Evolutionary conservation across 2,329 filamentous ascomycete species (phyloP), one percentile per base, ranked within the genome.

Genomic region (Arthrobotrys conoides): DNA sequence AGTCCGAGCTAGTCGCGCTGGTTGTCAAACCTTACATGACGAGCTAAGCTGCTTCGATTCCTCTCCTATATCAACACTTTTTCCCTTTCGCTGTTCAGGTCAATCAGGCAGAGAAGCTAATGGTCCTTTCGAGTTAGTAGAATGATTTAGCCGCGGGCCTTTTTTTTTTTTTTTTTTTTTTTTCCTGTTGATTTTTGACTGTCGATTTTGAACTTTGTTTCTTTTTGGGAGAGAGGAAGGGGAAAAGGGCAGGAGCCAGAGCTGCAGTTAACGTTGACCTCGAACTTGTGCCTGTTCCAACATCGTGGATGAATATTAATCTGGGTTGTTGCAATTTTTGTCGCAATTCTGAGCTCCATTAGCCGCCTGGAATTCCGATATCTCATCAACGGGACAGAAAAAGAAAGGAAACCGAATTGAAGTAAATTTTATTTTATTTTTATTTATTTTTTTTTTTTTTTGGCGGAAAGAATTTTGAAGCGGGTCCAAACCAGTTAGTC

Each of bases 11-110:
- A 78, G 68, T 72, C 63, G 75, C 75, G 64, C 61, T 71, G 30
- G 61, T 64, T 71, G 75, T 55, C 75, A 78, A 78, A 78, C 75
- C 68, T 46, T 78, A 78, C 75, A 78, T 78, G 68, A 72, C 61
- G 67, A 59, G 68, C 68, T 72, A 68, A 46, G 27, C 61, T 63
- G 53, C 61, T 72, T 68, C 68, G 61, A 77, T 77, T 70, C 71
- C 44, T 27, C 36, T 12, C 65, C 69, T 72, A 69, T 69, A 61
- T 72, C 72, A 68, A 78, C 75, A 69, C 72, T 71, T 59, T 49
- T 30, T n/a, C 49, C 27, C 27, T 30, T 38, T 55, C n/a, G 51
- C 51, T 55, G 24, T 49, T 59, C 61, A 51, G 36, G 36, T 38
- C 36, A 8, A 51, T 63, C 51, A 61, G 61, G 30, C 27, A 67